Percentiles rank a stretch among this genome's conserved stretches.
Evolutionary conservation across 1,284 basidiomycete genomes (phyloP).

Genomic region (Apiotrichum mycotoxinovorans): DNA sequence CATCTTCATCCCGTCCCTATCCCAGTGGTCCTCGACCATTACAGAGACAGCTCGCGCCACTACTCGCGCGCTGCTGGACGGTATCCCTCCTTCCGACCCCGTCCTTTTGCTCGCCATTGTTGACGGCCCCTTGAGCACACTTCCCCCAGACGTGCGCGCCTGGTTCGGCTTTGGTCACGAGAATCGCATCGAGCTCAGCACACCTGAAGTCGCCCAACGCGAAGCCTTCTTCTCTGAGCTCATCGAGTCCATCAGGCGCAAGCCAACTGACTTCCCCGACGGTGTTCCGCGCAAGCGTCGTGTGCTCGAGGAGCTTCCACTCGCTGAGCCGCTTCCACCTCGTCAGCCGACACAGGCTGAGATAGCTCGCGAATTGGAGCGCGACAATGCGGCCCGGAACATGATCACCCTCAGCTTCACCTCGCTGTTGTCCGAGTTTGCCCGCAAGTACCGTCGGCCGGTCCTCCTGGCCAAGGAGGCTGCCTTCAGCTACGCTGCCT

Average conservation of each 20-base stretch:
- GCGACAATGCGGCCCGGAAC: constrained; percentile 72
- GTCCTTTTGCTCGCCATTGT: constrained; percentile 84
- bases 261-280: constrained; percentile 87
- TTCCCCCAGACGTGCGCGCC: constrained; percentile 76
- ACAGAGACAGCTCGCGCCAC: constrained; percentile 80
- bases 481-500: constrained; percentile 18
- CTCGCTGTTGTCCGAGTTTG: constrained; percentile 81
- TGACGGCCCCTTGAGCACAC: constrained; percentile 66
- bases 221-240: constrained; percentile 72
- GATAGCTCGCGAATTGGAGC: constrained; percentile 75
- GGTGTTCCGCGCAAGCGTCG: constrained; percentile 79
- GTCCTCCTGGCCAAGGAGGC: constrained; percentile 65
- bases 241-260: constrained; percentile 63
- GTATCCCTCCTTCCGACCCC: constrained; percentile 83
- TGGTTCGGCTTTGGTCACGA: constrained; percentile 86
- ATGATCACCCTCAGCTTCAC: constrained; percentile 82
- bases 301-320: constrained; percentile 76
- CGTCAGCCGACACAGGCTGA: constrained; percentile 78
- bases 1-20: constrained; percentile 86
- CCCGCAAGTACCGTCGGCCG: constrained; percentile 90
- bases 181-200: constrained; percentile 64
- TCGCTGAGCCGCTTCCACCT: constrained; percentile 86
- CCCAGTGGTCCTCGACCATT: constrained; percentile 80
- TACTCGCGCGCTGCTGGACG: constrained; percentile 84
- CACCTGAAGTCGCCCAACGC: constrained; percentile 60